Base-by-base conservation (phyloP, 805 yeast species). In the Metschnikowia amazonensis region DNA sequence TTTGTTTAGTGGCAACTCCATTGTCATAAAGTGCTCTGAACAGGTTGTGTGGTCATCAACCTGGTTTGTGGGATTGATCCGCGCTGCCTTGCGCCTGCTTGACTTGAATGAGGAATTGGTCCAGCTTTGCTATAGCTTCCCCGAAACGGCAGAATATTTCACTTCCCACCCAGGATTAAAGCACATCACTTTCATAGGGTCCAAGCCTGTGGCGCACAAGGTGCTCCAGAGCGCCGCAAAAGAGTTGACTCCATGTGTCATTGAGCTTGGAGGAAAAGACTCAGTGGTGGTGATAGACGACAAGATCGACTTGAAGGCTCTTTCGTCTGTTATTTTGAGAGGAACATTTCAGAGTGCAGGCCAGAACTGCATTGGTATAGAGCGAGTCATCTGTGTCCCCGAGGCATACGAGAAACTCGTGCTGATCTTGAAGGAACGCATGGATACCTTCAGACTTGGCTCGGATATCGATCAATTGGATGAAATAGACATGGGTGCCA, bases 281-380 rank as follows among this genome's bases (percentile, higher is more conserved):
- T 85, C 97, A 0, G 80, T 89, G 17, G 75, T 94, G 42, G 89
- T 90, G 3, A 75, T 94, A 52, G 97, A 92, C 58, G 94, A 88
- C 55, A 84, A 79, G 32, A 70, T 79, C 50, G 80, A 82, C 52
- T 53, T 67, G 23, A 60, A 67, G 24, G 82, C 96, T 0, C 55
- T 71, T 18, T 59, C 74, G 0, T 87, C 96, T 13, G 81, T 89
- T 21, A 76, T 94, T 32, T 77, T 94, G 84, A 77, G 99, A 60
- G 99, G 99, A 29, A 84, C 96, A 0, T 94, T 92, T 71, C 99
- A 94, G 68, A 86, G 96, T 44, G 86, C 96, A 0, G 99, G 99
- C 10, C 99, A 94, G 67, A 94, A 94, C 63, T 94, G 99, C 69
- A 94, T 94, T 59, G 98, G 99, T 31, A 86, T 94, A 44, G 99